Conservation (phyloP, 768 basidiomycete genomes). For the Tricholoma furcatifolium region DNA sequence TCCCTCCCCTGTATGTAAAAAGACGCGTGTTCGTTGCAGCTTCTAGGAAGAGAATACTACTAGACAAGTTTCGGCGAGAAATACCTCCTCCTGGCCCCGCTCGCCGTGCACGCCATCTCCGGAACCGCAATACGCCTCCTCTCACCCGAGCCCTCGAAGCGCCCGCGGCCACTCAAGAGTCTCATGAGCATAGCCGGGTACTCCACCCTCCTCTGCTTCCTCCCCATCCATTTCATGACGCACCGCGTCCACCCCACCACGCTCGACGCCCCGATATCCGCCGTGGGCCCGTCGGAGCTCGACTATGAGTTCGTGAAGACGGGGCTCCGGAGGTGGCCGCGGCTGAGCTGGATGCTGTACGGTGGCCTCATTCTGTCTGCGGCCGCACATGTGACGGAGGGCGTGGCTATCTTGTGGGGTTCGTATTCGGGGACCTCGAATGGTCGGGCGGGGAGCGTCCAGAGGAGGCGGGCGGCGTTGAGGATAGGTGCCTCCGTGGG, state of each 20-base stretch:
- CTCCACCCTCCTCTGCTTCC: constrained; percentile 48
- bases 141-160: constrained; percentile 33
- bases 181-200: constrained; percentile 67
- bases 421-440: constrained; percentile 40
- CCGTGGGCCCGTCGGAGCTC: constrained; percentile 72
- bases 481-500: constrained; percentile 29
- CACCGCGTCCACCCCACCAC: constrained; percentile 61
- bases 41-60: constrained; percentile 85
- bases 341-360: constrained; percentile 62
- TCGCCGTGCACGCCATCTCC: constrained; percentile 62
- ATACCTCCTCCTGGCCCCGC: constrained; percentile 63
- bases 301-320: constrained; percentile 84
- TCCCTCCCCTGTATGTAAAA: neutral
- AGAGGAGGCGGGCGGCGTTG: constrained; percentile 10
- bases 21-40: constrained; percentile 35
- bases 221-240: constrained; percentile 68
- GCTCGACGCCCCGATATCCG: constrained; percentile 45
- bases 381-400: constrained; percentile 63
- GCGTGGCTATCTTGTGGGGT: constrained; percentile 50
- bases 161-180: constrained; percentile 29
- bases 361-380: constrained; percentile 55
- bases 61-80: constrained; percentile 70
- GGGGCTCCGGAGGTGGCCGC: constrained; percentile 61
- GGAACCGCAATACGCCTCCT: constrained; percentile 60
- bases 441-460: constrained; percentile 16